Evolutionary conservation across 208 protist species (phyloP).

Genomic region (Acanthamoeba sp.): DNA sequence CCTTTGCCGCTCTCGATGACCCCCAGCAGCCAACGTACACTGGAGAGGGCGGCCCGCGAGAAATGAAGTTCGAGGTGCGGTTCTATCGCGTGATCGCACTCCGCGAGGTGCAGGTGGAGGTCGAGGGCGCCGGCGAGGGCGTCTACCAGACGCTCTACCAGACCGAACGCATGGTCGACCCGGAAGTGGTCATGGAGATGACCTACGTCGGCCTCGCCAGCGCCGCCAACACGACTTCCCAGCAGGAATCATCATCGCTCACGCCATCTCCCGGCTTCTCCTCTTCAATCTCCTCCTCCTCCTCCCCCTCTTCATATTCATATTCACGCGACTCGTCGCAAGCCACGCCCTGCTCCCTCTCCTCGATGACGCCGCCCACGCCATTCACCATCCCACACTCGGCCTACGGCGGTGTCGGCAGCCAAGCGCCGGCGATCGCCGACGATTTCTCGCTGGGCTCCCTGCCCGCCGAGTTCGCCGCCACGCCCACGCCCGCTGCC

Average conservation of each 20-base stretch:
- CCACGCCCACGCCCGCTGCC: neutral
- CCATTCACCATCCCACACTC: conserved; percentile 31
- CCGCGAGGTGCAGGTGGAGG: neutral
- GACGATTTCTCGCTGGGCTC: neutral
- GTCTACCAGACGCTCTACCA: conserved; percentile 25
- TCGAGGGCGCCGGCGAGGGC: neutral
- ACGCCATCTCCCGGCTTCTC: no score
- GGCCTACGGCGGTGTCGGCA: neutral
- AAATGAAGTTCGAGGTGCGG: conserved; percentile 16
- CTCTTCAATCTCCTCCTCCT: neutral
- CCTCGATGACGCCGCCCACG: conserved; percentile 37
- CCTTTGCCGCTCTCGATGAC: neutral
- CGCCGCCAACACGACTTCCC: neutral
- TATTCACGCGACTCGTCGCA: neutral
- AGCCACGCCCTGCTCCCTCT: neutral
- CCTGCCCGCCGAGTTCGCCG: neutral
- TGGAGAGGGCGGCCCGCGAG: neutral
- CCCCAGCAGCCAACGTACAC: neutral
- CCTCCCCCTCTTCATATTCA: neutral
- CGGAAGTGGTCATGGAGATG: neutral
- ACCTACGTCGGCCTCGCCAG: neutral
- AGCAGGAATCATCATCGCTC: neutral
- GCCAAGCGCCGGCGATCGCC: neutral
- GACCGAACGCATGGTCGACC: conserved; percentile 2
- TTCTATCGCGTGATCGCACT: conserved; percentile 16